Evolutionary conservation across 768 basidiomycete species (phyloP), one percentile per base, ranked within the genome.

Genomic region (Phlebiopsis gigantea): DNA sequence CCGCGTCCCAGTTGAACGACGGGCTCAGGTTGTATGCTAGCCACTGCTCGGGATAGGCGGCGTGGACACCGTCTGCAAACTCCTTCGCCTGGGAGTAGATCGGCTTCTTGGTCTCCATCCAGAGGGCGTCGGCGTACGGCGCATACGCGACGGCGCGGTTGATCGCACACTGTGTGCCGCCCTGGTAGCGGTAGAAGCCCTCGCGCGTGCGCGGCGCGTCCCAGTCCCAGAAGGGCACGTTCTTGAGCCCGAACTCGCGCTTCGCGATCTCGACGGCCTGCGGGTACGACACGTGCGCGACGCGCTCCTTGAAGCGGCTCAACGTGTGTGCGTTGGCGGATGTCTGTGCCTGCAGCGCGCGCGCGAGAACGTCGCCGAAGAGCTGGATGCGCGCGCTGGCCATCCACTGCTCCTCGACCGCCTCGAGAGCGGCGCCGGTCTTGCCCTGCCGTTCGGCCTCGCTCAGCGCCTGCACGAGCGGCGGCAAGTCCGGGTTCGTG

Each of bases 51-150:
- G 95, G 95, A 68, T 83, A 82, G 39, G 72, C 88, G 12, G 82
- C 80, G 60, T 85, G 90, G 31, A 98, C 94, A 46, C 96, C 94
- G 9, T 80, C 76, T 5, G 95, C 87, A 67, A 99, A 98, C 74
- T 97, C 91, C 64, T 80, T 80, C 15, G 97, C 97, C 72, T 99
- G 97, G 2, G 84, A 73, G 51, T 95, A 74, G 70, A 98, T 95
- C 14, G 97, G 97, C 63, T 82, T 88, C 77, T 93, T 93, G 46
- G 97, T 99, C 78, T 95, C 93, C 93, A 95, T 95, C 92, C 93
- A 94, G 63, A 95, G 66, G 54, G 91, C 73, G 71, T 95, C 93
- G 50, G 93, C 90, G 71, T 95, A 94, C 2, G 95, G 96, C 26
- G 93, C 93, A 66, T 92, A 98, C 25, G 93, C 93, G 57, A 94